Base-by-base conservation (phyloP, 257 asterid species). In the Solanum appendiculatum region DNA sequence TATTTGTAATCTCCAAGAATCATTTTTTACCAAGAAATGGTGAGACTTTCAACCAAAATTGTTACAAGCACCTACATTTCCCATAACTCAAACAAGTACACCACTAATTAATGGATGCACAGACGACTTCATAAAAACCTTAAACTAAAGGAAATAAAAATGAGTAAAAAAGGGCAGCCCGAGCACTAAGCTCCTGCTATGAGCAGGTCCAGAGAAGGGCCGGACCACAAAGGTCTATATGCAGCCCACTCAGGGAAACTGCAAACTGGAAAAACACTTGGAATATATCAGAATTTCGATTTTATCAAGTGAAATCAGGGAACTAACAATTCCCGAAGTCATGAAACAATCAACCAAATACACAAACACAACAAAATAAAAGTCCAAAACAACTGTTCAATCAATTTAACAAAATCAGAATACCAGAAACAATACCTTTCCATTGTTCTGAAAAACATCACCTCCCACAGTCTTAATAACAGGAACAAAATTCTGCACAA, bases 391-490 rank as follows among this genome's bases (percentile, higher is more conserved):
- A 75, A 8, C 82, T 69, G 6, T 20, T 39, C 34, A 84, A 84
- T 80, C 86, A 83, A 85, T 44, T 34, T 18, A 72, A 74, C 20
- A 29, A 13, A 23, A 23, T 70, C 33, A 37, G 33, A 74, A 68
- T 34, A 14, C 29, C 29, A 21, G 83, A 87, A 89, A 3, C 56
- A 58, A 31, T 96, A 96, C 99, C 97, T 95, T 94, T 85, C 93
- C 92, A 83, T 92, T 93, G 87, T 89, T 92, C 8, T 92, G 93
- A 78, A 91, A 89, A 85, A 85, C 94, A 89, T 94, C 95, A 87
- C 90, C 85, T 29, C 9, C 98, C 86, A 88, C 86, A 89, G 78
- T 88, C 93, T 89, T 92, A 75, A 89, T 85, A 29, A 87, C 87
- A 72, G 93, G 88, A 87, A 90, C 91, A 63, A 56, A 56, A 56